phyloP scores from a whole-genome alignment of 1,284 basidiomycete genomes.

The Sanguinoderma infundibulare region DNA sequence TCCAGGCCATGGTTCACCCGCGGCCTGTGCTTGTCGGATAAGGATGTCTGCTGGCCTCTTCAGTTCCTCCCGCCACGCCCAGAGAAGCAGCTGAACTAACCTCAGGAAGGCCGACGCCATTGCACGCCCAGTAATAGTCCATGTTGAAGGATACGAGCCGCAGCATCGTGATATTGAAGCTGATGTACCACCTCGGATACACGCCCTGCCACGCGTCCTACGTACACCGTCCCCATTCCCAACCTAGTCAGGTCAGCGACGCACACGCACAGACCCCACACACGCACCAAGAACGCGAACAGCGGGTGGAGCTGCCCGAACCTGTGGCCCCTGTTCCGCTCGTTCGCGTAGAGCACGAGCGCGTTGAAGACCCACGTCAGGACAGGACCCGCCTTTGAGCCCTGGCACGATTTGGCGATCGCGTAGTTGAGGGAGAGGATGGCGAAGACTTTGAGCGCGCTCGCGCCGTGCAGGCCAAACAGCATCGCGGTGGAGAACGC shows the following conservation, averaged over 20 bases:
- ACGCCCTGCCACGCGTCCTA: constrained; percentile 75
- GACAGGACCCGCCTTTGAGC: constrained; percentile 50
- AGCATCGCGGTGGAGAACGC: constrained; percentile 70
- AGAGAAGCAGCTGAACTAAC: constrained; percentile 42
- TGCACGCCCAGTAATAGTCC: constrained; percentile 88
- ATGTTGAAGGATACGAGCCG: constrained; percentile 91
- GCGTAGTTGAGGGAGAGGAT: constrained; percentile 78
- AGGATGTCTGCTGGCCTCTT: constrained; percentile 28
- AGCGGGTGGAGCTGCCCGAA: constrained; percentile 62
- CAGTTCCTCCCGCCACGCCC: constrained; percentile 25
- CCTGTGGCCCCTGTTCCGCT: constrained; percentile 77
- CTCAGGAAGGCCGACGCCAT: constrained; percentile 40
- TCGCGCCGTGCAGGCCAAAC: constrained; percentile 85
- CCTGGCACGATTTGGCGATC: constrained; percentile 55
- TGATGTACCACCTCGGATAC: constrained; percentile 91
- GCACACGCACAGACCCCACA: constrained; percentile 22
- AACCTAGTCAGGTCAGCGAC: constrained; percentile 28
- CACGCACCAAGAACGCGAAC: constrained; percentile 58
- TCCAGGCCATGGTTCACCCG: constrained; percentile 47
- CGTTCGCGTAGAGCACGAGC: constrained; percentile 78
- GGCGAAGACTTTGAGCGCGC: constrained; percentile 76
- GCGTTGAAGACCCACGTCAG: constrained; percentile 83
- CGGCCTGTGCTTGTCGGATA: constrained; percentile 65
- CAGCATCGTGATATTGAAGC: constrained; percentile 97
- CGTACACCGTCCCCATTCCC: no score